These are phyloP conservation scores for Crepidotus variabilis DNA, from an alignment of 768 basidiomycete genomes.

Conservation along the genomic window DNA sequence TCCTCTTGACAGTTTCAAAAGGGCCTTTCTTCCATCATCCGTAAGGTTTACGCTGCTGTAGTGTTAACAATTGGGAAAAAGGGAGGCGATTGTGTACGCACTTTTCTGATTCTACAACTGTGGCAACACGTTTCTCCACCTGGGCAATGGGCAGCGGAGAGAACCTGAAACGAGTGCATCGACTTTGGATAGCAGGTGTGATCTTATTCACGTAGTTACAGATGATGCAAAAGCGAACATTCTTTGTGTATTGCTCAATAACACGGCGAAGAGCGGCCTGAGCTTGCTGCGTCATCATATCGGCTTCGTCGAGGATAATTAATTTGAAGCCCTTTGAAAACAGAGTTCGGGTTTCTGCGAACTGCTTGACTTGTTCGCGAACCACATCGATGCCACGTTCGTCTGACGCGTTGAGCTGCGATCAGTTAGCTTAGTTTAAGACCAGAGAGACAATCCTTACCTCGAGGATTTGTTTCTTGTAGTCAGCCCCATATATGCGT, in stretches of 20 bases:
- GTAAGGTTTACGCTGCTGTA: conserved; percentile 77
- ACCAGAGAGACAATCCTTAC: conserved; percentile 33
- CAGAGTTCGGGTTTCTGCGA: conserved; percentile 91
- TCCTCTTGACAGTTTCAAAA: conserved; percentile 92
- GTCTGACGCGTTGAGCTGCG: conserved; percentile 93
- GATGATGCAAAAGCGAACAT: conserved; percentile 98
- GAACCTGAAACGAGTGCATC: conserved; percentile 97
- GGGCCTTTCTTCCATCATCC: conserved; percentile 79
- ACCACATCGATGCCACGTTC: conserved; percentile 99
- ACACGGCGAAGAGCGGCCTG: conserved; percentile 96
- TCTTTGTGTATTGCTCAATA: conserved; percentile 98
- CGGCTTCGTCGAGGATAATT: conserved; percentile 98
- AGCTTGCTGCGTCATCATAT: conserved; percentile 99
- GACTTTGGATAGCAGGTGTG: conserved; percentile 95
- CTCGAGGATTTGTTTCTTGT: conserved; percentile 91
- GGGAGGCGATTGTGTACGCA: conserved; percentile 29
- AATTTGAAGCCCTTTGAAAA: conserved; percentile 94
- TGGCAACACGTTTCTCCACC: conserved; percentile 77
- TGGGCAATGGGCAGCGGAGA: conserved; percentile 84
- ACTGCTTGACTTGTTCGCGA: conserved; percentile 97
- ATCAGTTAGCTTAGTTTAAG: not conserved
- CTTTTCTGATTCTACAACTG: conserved; percentile 83
- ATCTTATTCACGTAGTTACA: conserved; percentile 99
- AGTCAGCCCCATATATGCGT: conserved; percentile 85
- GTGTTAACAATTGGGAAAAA: not conserved